Evolutionary conservation across 768 basidiomycete species (phyloP), one percentile per base, ranked within the genome.

Genomic region (Podaxis carcinomalis): DNA sequence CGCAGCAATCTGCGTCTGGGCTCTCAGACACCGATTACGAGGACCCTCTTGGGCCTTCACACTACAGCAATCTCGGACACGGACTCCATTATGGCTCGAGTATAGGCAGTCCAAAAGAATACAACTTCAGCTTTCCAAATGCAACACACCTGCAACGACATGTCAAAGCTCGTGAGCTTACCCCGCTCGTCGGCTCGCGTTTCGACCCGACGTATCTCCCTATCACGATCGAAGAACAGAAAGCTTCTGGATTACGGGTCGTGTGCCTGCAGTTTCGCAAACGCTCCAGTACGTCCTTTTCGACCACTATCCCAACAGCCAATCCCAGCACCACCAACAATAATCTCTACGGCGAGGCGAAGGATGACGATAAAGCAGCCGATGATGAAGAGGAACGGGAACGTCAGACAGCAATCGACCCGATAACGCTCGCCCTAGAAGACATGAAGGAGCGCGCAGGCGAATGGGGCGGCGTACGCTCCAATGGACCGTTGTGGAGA

Each of bases 151-250:
- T 61, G 4, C 21, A 23, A n/a, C 52, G 36, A 47, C 59, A 61
- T 40, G 27, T 37, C 16, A 61, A 61, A 39, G 52, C 44, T 10
- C 37, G 59, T n/a, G 59, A 61, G 28, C 21, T 55, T 10, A 61
- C 59, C 19, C 59, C 59, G 5, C 46, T 61, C 4, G 59, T 61
- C n/a, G 59, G 59, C 13, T 61, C 59, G 9, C 44, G 59, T 1
- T 54, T 54, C 32, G 59, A 61, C 39, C 59, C 59, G n/a, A 47
- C 59, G 7, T 61, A 61, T 32, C 52, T 61, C 23, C 59, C 59
- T 2, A 16, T 61, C 6, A 61, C 59, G 21, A 54, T 27, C 11
- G 59, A 61, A 28, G 59, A 61, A 27, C 59, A 61, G 28, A 47
- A 37, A 19, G 59, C 59, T 7, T 61, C 59, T 10, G 59, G 59